Conservation (phyloP, 148 eudicot species). For the Vaccinium myrtillus region DNA sequence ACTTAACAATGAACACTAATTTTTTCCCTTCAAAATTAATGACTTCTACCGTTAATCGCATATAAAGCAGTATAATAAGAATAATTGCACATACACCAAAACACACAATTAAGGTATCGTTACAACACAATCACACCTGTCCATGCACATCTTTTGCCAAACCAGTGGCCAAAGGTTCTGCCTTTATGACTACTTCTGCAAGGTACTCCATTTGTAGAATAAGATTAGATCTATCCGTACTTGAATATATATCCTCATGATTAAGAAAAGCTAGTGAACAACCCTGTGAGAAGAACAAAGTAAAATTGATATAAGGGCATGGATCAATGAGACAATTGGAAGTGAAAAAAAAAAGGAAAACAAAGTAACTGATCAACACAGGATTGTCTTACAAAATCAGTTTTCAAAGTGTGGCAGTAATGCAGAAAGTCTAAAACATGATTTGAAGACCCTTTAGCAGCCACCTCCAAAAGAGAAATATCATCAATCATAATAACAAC, state of each 20-base stretch:
- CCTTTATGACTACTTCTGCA: conserved; percentile 63
- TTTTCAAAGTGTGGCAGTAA: conserved; percentile 69
- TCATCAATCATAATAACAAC: conserved; percentile 73
- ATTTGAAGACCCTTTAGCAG: conserved; percentile 72
- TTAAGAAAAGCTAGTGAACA: conserved; percentile 62
- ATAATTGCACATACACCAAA: neutral
- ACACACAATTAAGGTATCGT: neutral
- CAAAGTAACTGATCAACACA: neutral
- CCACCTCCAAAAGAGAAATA: conserved; percentile 83
- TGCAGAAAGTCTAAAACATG: conserved; percentile 73
- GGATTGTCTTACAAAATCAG: conserved; percentile 57
- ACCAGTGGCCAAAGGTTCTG: conserved; percentile 82
- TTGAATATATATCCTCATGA: conserved; percentile 75
- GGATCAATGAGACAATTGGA: neutral
- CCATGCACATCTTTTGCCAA: conserved; percentile 92
- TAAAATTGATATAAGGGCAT: neutral
- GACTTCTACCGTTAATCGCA: neutral
- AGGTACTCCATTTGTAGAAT: conserved; percentile 68
- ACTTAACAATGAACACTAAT: neutral
- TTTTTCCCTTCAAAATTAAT: neutral
- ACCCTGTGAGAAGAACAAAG: conserved; percentile 41
- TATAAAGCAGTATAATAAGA: conserved; percentile 7
- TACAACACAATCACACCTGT: conserved; percentile 50
- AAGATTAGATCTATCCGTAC: conserved; percentile 37
- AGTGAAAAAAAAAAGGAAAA: neutral